Conservation (phyloP, 164 flowering plant species). For the Tetrastigma voinierianum region DNA sequence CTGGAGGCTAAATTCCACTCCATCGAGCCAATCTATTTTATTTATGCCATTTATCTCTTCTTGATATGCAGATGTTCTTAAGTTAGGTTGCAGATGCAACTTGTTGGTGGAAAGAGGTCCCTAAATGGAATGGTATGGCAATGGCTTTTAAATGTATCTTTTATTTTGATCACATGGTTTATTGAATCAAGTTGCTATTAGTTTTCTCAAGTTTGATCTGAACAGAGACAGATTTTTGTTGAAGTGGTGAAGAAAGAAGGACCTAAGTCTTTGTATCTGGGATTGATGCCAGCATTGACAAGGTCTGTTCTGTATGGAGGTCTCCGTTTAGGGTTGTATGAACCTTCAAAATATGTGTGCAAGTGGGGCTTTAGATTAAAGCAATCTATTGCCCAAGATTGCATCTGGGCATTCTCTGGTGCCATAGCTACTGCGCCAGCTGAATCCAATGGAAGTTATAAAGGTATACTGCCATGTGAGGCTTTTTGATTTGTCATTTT, state of each 20-base stretch:
- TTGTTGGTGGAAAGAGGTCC: constrained; percentile 89
- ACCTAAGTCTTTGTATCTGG: constrained; percentile 68
- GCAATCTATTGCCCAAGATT: constrained; percentile 74
- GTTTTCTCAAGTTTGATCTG: constrained; percentile 9
- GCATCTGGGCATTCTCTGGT: constrained; percentile 91
- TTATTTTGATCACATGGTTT: constrained; percentile 4
- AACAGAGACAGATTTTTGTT: constrained; percentile 61
- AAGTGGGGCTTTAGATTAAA: constrained; percentile 73
- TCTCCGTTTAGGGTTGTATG: constrained; percentile 90
- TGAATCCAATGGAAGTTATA: constrained; percentile 86
- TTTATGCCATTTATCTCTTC: constrained; percentile 6
- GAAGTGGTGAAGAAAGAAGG: constrained; percentile 78
- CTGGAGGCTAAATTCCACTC: no score
- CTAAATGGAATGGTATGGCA: constrained; percentile 72
- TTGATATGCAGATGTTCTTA: constrained; percentile 82
- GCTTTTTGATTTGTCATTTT: neutral
- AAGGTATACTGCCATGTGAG: constrained; percentile 47
- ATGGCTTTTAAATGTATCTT: neutral
- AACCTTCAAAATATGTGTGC: constrained; percentile 79
- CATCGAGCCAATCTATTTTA: neutral
- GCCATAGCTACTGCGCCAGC: constrained; percentile 85
- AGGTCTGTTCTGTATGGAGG: constrained; percentile 93
- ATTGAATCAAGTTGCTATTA: constrained; percentile 7
- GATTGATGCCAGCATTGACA: constrained; percentile 76
- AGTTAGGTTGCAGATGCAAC: constrained; percentile 98